Conservation (phyloP, 179 eudicot genomes). For the Beta corolliflora region DNA sequence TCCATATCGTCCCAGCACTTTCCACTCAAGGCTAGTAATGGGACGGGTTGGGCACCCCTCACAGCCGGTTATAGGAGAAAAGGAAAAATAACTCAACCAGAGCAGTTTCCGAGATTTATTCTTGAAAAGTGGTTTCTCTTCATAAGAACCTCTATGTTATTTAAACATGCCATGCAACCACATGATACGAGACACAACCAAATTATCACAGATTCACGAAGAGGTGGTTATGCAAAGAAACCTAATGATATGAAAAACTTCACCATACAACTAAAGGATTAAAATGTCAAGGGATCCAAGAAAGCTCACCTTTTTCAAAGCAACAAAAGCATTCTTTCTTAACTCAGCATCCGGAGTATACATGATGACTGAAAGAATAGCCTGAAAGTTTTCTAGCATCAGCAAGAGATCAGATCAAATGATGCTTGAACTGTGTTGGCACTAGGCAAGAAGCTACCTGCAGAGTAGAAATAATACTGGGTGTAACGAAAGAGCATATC, state of each 20-base stretch:
- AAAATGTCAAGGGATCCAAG: neutral
- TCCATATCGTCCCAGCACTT: neutral
- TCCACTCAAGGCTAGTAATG: neutral
- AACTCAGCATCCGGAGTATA: conserved; percentile 63
- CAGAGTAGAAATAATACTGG: conserved; percentile 56
- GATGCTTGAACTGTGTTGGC: neutral
- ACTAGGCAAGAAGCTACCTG: conserved; percentile 53
- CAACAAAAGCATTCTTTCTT: conserved; percentile 69
- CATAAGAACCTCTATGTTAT: neutral
- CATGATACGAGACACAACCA: neutral
- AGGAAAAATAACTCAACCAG: neutral
- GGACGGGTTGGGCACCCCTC: neutral
- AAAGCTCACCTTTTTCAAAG: conserved; percentile 65
- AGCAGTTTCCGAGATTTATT: neutral
- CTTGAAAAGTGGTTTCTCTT: neutral
- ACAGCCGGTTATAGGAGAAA: neutral
- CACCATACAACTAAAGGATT: neutral
- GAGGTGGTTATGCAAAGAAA: neutral
- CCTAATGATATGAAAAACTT: conserved; percentile 1
- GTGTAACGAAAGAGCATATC: conserved; percentile 42
- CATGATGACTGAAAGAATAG: conserved; percentile 64
- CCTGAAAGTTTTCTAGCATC: conserved; percentile 56
- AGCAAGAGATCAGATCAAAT: conserved; percentile 21
- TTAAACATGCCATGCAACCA: neutral
- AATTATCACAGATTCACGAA: neutral